Conservation (phyloP, 225 moss, liverwort and hornwort species). For the Pseudisothecium myosuroides region DNA sequence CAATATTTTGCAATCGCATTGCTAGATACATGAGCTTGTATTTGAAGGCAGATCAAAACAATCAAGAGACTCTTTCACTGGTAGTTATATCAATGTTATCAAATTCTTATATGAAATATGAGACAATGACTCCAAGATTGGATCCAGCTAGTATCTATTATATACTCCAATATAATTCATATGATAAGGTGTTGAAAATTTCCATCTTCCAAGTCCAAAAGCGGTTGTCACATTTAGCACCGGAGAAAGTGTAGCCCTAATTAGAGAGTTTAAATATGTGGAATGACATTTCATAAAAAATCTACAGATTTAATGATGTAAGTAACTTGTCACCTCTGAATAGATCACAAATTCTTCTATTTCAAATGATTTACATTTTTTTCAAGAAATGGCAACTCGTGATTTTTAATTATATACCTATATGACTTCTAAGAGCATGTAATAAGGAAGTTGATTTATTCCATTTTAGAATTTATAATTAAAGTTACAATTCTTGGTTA, state of each 20-base stretch:
- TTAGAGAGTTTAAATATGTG: background rate
- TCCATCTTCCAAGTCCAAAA: background rate
- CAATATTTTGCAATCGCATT: background rate
- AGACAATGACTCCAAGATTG: accelerated
- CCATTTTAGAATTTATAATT: background rate
- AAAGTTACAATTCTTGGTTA: background rate
- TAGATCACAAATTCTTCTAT: too few relatives aligned
- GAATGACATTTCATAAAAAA: too few relatives aligned
- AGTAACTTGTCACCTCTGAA: too few relatives aligned
- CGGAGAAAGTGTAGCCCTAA: accelerated
- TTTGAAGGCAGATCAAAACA: background rate
- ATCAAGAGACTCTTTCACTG: background rate
- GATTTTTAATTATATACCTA: background rate
- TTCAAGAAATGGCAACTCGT: background rate
- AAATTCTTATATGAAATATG: background rate
- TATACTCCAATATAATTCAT: background rate
- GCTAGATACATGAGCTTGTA: background rate
- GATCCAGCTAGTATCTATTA: accelerated
- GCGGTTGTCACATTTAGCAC: accelerated
- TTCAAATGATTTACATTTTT: background rate
- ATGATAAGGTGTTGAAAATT: background rate
- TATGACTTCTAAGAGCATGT: background rate
- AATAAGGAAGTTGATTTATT: background rate
- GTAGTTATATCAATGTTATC: background rate
- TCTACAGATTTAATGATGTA: too few relatives aligned